Base-by-base conservation (phyloP, 148 eudicot genomes). In the Diospyros kaki region DNA sequence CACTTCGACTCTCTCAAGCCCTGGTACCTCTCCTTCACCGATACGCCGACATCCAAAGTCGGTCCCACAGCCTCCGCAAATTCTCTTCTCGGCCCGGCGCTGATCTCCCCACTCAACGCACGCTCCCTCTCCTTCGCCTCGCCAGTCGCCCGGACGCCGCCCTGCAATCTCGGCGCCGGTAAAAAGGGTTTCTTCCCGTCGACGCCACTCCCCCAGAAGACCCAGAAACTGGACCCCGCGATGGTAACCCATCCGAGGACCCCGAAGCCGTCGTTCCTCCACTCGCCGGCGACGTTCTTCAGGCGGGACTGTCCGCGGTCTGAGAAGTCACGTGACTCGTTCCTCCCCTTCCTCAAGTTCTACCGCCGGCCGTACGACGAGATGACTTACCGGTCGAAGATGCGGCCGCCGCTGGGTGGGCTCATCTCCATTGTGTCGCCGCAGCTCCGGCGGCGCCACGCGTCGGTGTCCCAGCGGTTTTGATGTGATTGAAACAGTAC, bases 381-480 rank as follows among this genome's bases (percentile, higher is more conserved):
- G 80, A 92, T 84, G 98, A 84, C 80, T 40, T 95, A 95, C 69
- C 76, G 93, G 69, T 85, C 98, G 13, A 95, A 92, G 83, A 95
- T 95, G 97, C 85, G 84, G 76, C 98, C 98, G 0, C 98, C 98
- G 5, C 79, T 95, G 5, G 92, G 98, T 46, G 97, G 98, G 1
- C 83, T 95, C 39, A 84, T 89, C 76, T 95, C 98, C 11, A 90
- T 95, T 74, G 87, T 95, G 18, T 82, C 90, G 52, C 90, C 96
- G 0, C 96, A 87, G 13, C 75, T 89, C 28, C 71, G 69, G 41
- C 90, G 89, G 10, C 84, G 86, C 75, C 94, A 95, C 84, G 66
- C 84, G 90, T 95, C 98, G 1, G 82, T 92, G 3, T 95, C 98
- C 15, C 97, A 95, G 72, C 86, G 98, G 71, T 95, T 86, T 75